Conservation (phyloP, 768 basidiomycete species). For the Coprinopsis strossmayeri region DNA sequence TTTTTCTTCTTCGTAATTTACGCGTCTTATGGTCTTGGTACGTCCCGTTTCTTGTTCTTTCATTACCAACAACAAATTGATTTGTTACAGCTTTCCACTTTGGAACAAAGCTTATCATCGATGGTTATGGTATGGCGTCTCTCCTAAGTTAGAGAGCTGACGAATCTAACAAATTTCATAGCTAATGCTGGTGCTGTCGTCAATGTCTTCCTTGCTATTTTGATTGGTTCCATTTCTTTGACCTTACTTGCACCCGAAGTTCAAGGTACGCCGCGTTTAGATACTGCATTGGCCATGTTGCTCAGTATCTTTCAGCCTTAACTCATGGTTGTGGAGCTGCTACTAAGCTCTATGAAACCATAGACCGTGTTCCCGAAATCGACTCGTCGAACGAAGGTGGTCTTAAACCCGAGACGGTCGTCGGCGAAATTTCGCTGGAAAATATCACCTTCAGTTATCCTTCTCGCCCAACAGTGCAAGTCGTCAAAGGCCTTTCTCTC, state of each 20-base stretch:
- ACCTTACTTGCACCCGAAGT: conserved; percentile 72
- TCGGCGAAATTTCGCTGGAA: conserved; percentile 62
- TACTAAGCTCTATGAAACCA: conserved; percentile 71
- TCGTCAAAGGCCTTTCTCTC: conserved; percentile 57
- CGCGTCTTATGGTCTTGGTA: conserved; percentile 51
- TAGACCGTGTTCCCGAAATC: conserved; percentile 72
- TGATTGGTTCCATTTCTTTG: conserved; percentile 79
- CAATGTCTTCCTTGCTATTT: conserved; percentile 66
- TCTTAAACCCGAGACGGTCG: conserved; percentile 48
- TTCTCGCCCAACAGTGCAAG: conserved; percentile 61
- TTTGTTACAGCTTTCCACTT: conserved; percentile 66
- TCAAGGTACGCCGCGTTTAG: conserved; percentile 37
- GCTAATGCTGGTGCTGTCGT: conserved; percentile 60
- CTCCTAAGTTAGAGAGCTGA: background rate
- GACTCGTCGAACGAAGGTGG: conserved; percentile 62
- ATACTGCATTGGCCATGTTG: background rate
- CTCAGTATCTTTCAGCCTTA: conserved; percentile 36
- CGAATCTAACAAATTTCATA: conserved; percentile 12
- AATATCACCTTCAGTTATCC: conserved; percentile 73
- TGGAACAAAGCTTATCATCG: conserved; percentile 69
- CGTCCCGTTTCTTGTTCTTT: too few species aligned
- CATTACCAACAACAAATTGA: too few species aligned
- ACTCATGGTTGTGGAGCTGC: conserved; percentile 66
- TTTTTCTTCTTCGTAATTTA: conserved; percentile 75
- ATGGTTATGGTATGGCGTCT: conserved; percentile 33